These are phyloP conservation scores for Dothideomycetes sp. DNA, from an alignment of 2,329 filamentous ascomycete genomes.

Conservation along the genomic window DNA sequence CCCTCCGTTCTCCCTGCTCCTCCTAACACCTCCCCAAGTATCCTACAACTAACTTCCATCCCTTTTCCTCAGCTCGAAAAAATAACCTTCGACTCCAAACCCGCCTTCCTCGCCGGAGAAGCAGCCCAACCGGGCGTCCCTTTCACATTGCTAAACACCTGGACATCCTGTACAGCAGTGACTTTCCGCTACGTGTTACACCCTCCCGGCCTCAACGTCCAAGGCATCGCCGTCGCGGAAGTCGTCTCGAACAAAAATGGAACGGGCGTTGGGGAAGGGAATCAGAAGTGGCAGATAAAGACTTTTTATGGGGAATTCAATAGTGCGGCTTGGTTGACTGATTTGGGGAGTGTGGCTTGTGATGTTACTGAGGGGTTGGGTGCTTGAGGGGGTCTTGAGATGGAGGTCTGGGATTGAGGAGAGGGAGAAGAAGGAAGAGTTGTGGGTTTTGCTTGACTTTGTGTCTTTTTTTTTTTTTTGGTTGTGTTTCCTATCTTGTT, in stretches of 20 bases:
- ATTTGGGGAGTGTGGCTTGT: not conserved
- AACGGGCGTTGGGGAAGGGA: slow-evolving; percentile 2
- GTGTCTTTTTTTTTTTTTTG: not conserved
- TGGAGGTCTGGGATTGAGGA: not conserved
- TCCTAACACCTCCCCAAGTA: not conserved
- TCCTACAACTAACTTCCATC: not conserved
- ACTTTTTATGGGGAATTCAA: slow-evolving; percentile 29
- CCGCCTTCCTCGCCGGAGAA: slow-evolving; percentile 24
- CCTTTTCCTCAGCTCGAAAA: not conserved
- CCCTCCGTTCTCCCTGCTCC: not conserved
- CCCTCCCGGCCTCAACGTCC: slow-evolving; percentile 18
- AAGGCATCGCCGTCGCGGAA: slow-evolving; percentile 16
- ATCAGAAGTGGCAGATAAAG: slow-evolving; percentile 23
- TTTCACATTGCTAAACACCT: slow-evolving; percentile 24
- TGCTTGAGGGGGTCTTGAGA: not conserved
- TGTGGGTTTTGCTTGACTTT: not conserved
- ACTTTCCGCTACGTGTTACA: slow-evolving; percentile 24
- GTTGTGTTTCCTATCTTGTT: not conserved
- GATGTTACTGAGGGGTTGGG: slow-evolving; percentile 1
- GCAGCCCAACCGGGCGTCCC: slow-evolving; percentile 24
- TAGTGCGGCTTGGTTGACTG: slow-evolving; percentile 24
- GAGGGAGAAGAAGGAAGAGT: not conserved
- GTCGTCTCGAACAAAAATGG: not conserved
- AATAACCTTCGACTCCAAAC: slow-evolving; percentile 20
- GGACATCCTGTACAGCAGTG: slow-evolving; percentile 21